Percentiles rank a stretch among this genome's conserved stretches.
These are phyloP conservation scores for Venustampulla echinocandica DNA, from an alignment of 495 filamentous ascomycete genomes.

Conservation along the genomic window DNA sequence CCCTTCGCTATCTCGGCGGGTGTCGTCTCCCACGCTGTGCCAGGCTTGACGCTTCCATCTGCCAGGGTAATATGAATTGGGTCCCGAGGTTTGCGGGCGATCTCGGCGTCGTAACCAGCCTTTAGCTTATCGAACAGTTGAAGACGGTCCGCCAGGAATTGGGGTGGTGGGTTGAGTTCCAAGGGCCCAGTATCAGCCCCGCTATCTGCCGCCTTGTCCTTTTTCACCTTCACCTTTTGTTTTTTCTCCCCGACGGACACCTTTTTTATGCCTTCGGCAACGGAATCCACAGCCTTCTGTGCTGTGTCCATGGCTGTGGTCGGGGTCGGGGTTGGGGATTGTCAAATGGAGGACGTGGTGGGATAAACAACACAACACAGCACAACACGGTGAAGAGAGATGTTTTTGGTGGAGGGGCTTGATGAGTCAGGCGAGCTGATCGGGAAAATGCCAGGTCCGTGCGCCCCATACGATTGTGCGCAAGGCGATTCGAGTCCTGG, in stretches of 20 bases:
- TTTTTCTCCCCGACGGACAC: constrained; percentile 37
- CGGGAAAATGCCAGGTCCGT: background rate
- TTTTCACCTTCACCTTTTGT: constrained; percentile 34
- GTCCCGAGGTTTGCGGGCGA: constrained; percentile 55
- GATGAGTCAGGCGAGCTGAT: background rate
- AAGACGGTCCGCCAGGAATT: constrained; percentile 77
- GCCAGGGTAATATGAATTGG: constrained; percentile 58
- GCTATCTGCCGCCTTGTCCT: constrained; percentile 37
- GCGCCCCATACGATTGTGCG: background rate
- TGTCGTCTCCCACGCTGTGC: constrained; percentile 65
- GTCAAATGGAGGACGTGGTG: background rate
- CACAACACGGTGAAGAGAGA: background rate
- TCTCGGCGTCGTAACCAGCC: constrained; percentile 67
- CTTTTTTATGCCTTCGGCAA: constrained; percentile 40
- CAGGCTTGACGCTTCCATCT: constrained; percentile 51
- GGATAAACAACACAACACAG: no score
- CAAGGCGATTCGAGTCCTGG: no score
- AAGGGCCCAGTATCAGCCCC: constrained; percentile 33
- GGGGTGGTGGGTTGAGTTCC: constrained; percentile 59
- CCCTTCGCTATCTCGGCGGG: constrained; percentile 55
- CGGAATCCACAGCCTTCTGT: constrained; percentile 25
- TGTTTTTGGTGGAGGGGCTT: background rate
- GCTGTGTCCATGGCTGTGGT: constrained; percentile 20
- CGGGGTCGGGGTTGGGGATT: constrained; percentile 4
- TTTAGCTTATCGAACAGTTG: constrained; percentile 81